Evolutionary conservation across 164 flowering plant species (phyloP).

Genomic region (Cinnamomum micranthum): DNA sequence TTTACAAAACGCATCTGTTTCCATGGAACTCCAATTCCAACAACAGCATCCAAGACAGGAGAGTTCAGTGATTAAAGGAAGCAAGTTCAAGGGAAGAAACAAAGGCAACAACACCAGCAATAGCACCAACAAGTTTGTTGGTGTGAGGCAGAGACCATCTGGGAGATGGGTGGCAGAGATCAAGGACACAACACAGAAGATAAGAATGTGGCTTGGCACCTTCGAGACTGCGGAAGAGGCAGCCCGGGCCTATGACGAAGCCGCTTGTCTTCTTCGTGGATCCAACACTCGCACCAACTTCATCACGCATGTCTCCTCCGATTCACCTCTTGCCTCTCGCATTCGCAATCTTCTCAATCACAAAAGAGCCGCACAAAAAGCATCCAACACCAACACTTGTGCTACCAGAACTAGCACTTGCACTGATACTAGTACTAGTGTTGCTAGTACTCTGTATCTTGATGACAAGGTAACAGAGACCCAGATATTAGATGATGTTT

Average conservation of each 20-base stretch:
- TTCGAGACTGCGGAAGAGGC: constrained; percentile 86
- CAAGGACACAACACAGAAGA: constrained; percentile 83
- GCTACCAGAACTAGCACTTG: constrained; percentile 2
- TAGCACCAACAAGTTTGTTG: constrained; percentile 50
- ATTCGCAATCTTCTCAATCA: constrained; percentile 57
- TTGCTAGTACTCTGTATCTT: constrained; percentile 1
- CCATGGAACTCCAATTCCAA: constrained; percentile 56
- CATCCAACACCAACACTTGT: constrained; percentile 2
- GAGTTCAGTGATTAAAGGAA: constrained; percentile 22
- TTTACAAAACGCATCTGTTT: neutral
- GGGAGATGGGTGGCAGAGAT: constrained; percentile 95
- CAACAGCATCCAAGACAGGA: constrained; percentile 5
- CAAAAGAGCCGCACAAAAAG: constrained; percentile 28
- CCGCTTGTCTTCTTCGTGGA: constrained; percentile 88
- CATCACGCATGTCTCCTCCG: constrained; percentile 47
- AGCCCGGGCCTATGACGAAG: constrained; percentile 81
- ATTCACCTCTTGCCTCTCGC: constrained; percentile 72
- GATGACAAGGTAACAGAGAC: constrained; percentile 11
- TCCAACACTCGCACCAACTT: constrained; percentile 79
- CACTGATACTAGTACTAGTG: constrained; percentile 3
- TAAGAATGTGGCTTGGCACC: constrained; percentile 90
- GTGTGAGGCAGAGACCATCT: constrained; percentile 82
- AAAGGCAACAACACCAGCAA: constrained; percentile 23
- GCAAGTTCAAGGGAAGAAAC: constrained; percentile 42
- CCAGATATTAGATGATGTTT: constrained; percentile 45